phyloP scores from a whole-genome alignment of 2,329 filamentous ascomycete genomes.

The Colletotrichum salicis region DNA sequence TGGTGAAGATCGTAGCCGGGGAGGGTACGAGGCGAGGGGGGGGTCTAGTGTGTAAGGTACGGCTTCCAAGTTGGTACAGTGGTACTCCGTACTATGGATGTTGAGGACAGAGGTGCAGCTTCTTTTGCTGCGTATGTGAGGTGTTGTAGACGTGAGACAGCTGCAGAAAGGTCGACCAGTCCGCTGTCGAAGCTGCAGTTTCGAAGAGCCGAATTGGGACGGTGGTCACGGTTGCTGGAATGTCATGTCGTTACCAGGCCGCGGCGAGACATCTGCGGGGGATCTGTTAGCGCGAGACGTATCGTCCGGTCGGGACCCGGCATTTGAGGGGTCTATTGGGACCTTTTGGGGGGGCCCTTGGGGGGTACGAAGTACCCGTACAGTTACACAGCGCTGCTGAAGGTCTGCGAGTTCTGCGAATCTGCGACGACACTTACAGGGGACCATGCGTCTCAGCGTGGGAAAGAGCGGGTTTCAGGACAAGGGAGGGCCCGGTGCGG shows the following conservation, averaged over 20 bases:
- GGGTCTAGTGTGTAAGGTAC: neutral
- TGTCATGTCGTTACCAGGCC: conserved; percentile 1
- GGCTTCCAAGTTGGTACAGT: neutral
- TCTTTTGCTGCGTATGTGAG: neutral
- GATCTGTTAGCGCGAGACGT: conserved; percentile 20
- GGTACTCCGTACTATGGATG: no score
- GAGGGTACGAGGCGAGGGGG: no score
- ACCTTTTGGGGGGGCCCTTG: neutral
- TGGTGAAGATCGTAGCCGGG: conserved; percentile 19
- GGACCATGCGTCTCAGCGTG: conserved; percentile 35
- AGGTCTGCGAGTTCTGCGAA: conserved; percentile 18
- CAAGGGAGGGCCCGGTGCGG: conserved; percentile 25
- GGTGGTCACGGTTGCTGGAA: neutral
- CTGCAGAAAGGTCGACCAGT: conserved; percentile 5
- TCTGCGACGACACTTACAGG: conserved; percentile 32
- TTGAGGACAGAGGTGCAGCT: neutral
- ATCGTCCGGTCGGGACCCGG: neutral
- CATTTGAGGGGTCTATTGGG: conserved; percentile 7
- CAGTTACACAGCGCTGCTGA: neutral
- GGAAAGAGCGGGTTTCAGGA: conserved; percentile 37
- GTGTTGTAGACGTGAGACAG: conserved; percentile 23
- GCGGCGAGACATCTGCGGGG: conserved; percentile 1
- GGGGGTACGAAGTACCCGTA: no score
- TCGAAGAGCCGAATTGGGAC: conserved; percentile 26
- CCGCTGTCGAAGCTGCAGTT: conserved; percentile 22